Base-by-base conservation (phyloP, 2,329 filamentous ascomycete genomes). In the Orbilia blumenaviensis region DNA sequence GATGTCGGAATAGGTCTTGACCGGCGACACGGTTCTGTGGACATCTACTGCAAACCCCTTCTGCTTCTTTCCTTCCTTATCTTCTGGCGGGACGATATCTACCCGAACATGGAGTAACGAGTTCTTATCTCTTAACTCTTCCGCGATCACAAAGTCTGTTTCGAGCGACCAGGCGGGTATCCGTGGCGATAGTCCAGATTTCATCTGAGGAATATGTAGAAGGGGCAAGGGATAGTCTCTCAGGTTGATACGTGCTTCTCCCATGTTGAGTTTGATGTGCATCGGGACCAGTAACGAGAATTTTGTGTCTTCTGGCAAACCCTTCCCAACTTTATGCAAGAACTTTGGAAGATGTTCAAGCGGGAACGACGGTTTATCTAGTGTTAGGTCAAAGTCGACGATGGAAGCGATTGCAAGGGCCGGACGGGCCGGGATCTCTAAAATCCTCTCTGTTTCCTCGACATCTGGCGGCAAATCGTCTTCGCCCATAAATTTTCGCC, bases 1-100 rank as follows among this genome's bases (percentile, higher is more conserved):
- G 83, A 97, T 94, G 81, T 98, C 91, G 0, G 95, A 97, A 82
- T 95, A 99, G 0, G 93, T 96, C 84, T 99, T 99, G 78, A 99
- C 93, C 0, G 96, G 92, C 7, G 94, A 93, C 32, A 98, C 92
- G 0, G 95, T 98, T 48, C 95, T 89, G 64, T 92, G 89, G 25
- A 99, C 92, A 80, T 95, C 91, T 66, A 99, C 90, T 1, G 89
- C 88, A 81, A 96, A 97, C 63, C 90, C 88, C 41, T 90, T 88
- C 29, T 86, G 86, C 62, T 75, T 72, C 12, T 85, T 86, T 1
- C 87, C 85, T 18, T 84, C 82, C 18, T 85, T 84, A 1, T 89
- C 87, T 29, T 86, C 86, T 1, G 91, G 88, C 0, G 94, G 94
- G 0, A 97, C 89, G 64, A 99, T 91, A 74, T 95, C 89, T 12